Evolutionary conservation across 169 alveolate genomes (phyloP), one percentile per base, ranked within the genome.

Genomic region (Cryptosporidium canis): DNA sequence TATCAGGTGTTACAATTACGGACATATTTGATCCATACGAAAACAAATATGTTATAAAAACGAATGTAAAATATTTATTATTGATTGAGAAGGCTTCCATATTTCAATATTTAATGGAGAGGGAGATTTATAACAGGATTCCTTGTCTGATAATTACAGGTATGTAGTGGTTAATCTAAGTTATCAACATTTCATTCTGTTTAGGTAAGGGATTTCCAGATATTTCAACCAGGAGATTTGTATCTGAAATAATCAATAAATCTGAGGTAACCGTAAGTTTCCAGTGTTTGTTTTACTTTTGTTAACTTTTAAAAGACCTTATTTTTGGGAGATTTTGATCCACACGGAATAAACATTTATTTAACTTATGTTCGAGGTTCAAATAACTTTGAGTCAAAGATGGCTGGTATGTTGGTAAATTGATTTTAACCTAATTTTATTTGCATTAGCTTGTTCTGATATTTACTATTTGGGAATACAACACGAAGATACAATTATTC

Each of bases 71-170:
- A 27, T 77, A 77, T 43, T 6, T 77, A 41, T 39, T 77, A 77
- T 0, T 77, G 24, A 58, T 77, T 56, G 87, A 77, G 39, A 77
- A 77, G 29, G 87, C 87, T 21, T 77, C 87, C 5, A 61, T 77
- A 55, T 77, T 77, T 77, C 87, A 77, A 24, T 77, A 77, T 77
- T 77, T 77, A 58, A 77, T 77, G 87, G 87, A 77, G 11, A 55
- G 87, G 16, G 61, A 77, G 33, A 37, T 77, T 29, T 77, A 39
- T 77, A 61, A 77, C 35, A 65, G 87, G 43, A 39, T 77, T 18
- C 72, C 87, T 27, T 77, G 87, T 61, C 14, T 77, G 43, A 16
- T 77, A 39, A 45, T 77, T 39, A 77, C 87, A 33, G 87, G 87
- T 77, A 77, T 21, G 64, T 58, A 56, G 24, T 5, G 37, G 18